These are phyloP conservation scores for Cyclotella cryptica DNA, from an alignment of 108 stramenopile genomes.

Conservation along the genomic window DNA sequence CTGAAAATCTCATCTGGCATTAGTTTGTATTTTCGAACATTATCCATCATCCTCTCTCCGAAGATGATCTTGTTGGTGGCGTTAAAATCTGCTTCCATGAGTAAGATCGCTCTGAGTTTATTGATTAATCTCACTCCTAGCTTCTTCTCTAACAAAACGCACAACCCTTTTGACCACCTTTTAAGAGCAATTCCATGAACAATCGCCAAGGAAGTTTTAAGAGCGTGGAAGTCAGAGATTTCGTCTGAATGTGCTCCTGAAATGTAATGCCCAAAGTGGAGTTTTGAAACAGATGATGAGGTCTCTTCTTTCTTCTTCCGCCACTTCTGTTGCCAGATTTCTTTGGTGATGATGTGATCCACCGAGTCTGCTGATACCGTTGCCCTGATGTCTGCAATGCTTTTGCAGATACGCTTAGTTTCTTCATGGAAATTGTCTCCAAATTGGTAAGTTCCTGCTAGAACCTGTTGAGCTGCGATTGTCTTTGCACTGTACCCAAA, in stretches of 20 bases:
- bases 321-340: too few species aligned
- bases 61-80: slow-evolving; percentile 8
- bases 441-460: too few species aligned
- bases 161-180: slow-evolving; percentile 2
- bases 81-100: slow-evolving; percentile 35
- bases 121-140: not conserved
- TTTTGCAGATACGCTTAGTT: too few species aligned
- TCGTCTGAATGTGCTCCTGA: not conserved
- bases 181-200: not conserved
- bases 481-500: too few species aligned
- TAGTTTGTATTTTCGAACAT: not conserved
- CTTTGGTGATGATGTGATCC: too few species aligned
- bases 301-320: not conserved
- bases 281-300: not conserved
- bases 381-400: too few species aligned
- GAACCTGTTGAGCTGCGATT: too few species aligned
- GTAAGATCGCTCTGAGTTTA: slow-evolving; percentile 15
- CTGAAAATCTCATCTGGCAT: slow-evolving; percentile 27
- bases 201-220: slow-evolving; percentile 7
- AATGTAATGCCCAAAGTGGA: too few species aligned
- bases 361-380: too few species aligned
- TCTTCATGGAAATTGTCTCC: too few species aligned
- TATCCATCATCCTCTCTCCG: slow-evolving; percentile 17
- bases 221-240: slow-evolving; percentile 18
- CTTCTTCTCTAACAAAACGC: slow-evolving; percentile 6